Percentiles rank a stretch among this genome's conserved stretches.
These are phyloP conservation scores for Termitomyces sp. DNA, from an alignment of 768 basidiomycete species.

Conservation along the genomic window DNA sequence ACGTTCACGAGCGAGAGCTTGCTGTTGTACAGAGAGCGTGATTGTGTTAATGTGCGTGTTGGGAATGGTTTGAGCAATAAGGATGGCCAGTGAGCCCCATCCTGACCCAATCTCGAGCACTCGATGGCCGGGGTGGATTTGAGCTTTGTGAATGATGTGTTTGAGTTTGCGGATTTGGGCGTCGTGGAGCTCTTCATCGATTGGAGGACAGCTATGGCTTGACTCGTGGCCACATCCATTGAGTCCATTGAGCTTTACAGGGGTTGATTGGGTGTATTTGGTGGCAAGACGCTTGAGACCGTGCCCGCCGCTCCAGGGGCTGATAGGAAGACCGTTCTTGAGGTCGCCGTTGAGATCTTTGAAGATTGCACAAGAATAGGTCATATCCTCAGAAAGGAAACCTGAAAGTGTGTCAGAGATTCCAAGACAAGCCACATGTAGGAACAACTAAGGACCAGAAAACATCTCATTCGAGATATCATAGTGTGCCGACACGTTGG, in stretches of 20 bases:
- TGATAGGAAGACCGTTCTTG: background rate
- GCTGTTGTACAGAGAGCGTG: slow-evolving; percentile 47
- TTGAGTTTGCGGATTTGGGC: background rate
- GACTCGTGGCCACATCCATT: background rate
- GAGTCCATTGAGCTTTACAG: background rate
- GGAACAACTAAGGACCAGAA: slow-evolving; percentile 52
- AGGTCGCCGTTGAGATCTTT: background rate
- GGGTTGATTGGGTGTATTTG: background rate
- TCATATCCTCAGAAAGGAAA: background rate
- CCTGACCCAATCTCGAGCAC: slow-evolving; percentile 77
- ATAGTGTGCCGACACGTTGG: slow-evolving; percentile 73
- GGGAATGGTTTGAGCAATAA: slow-evolving; percentile 48
- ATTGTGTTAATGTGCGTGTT: slow-evolving; percentile 64
- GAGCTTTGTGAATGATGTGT: slow-evolving; percentile 54
- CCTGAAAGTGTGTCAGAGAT: background rate
- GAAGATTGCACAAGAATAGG: background rate
- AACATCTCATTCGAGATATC: slow-evolving; percentile 80
- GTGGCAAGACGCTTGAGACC: background rate
- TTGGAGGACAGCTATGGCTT: background rate
- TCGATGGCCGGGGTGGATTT: slow-evolving; percentile 50
- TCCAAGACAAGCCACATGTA: background rate
- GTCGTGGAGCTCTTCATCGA: background rate
- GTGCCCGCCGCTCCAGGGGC: background rate
- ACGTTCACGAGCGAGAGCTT: slow-evolving; percentile 38
- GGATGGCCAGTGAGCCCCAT: slow-evolving; percentile 71